phyloP scores from a whole-genome alignment of 257 asterid genomes.

The Knoxia roxburghii region DNA sequence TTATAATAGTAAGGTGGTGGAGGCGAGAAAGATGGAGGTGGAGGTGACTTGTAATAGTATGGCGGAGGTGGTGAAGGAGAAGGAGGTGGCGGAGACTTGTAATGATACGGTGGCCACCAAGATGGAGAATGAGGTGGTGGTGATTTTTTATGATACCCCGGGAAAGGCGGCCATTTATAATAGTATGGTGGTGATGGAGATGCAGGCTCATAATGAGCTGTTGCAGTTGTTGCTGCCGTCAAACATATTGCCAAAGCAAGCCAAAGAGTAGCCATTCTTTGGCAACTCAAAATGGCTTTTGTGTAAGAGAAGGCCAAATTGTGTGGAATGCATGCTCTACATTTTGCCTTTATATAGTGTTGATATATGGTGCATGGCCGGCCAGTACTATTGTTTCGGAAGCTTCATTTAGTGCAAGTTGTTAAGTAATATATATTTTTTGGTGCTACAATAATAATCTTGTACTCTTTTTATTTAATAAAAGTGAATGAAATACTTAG shows the following conservation, averaged over 20 bases:
- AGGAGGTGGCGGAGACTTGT: no score
- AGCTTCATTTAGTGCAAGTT: no score
- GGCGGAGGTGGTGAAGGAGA: no score
- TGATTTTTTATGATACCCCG: background rate
- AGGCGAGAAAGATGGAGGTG: no score
- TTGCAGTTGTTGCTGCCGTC: conserved; percentile 12
- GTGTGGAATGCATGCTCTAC: background rate
- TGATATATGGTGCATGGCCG: background rate
- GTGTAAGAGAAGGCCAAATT: background rate
- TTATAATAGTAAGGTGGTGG: no score
- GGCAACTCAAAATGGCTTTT: conserved; percentile 7
- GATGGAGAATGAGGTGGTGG: conserved; percentile 8
- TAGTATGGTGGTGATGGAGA: conserved; percentile 13
- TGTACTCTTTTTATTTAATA: no score
- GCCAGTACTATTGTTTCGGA: no score
- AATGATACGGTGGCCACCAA: conserved; percentile 6
- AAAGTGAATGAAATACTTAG: no score
- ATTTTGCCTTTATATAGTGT: conserved; percentile 10
- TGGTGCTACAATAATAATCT: no score
- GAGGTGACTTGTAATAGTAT: no score
- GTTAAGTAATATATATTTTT: no score
- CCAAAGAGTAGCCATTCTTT: conserved; percentile 18
- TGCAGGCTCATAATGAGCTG: conserved; percentile 1
- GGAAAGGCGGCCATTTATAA: conserved; percentile 6
- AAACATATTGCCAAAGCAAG: conserved; percentile 17